These are phyloP conservation scores for Lactifluus hygrophoroides DNA, from an alignment of 768 basidiomycete species.

Conservation along the genomic window DNA sequence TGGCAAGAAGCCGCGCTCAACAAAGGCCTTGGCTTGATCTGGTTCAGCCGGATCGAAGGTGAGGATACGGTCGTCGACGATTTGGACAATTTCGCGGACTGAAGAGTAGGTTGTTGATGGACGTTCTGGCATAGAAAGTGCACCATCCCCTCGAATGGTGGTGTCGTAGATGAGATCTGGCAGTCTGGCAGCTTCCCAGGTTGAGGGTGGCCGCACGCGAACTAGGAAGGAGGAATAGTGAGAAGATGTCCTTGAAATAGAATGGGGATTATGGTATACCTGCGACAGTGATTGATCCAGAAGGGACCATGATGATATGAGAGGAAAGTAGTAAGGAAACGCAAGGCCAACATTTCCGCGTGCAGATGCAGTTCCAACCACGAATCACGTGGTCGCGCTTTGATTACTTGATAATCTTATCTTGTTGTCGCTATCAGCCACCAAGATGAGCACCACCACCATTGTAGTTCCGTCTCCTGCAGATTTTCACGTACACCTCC, in stretches of 20 bases:
- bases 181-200: conserved; percentile 78
- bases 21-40: conserved; percentile 69
- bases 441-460: conserved; percentile 29
- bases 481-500: conserved; percentile 95
- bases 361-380: no score
- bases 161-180: conserved; percentile 67
- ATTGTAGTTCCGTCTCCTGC: conserved; percentile 57
- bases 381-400: conserved; percentile 22
- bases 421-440: conserved; percentile 1
- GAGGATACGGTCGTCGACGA: conserved; percentile 89
- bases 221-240: conserved; percentile 44
- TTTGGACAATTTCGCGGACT: conserved; percentile 72
- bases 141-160: conserved; percentile 75
- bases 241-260: background rate
- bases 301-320: conserved; percentile 40
- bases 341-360: conserved; percentile 1
- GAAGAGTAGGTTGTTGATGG: conserved; percentile 43
- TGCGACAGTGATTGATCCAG: conserved; percentile 83
- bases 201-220: conserved; percentile 81
- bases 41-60: conserved; percentile 95
- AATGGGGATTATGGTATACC: conserved; percentile 36
- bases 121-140: conserved; percentile 59
- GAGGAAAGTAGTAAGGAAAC: background rate
- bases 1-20: conserved; percentile 77
- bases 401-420: conserved; percentile 1